Base-by-base conservation (phyloP, 2,329 filamentous ascomycete species). In the Amylocarpus encephaloides region DNA sequence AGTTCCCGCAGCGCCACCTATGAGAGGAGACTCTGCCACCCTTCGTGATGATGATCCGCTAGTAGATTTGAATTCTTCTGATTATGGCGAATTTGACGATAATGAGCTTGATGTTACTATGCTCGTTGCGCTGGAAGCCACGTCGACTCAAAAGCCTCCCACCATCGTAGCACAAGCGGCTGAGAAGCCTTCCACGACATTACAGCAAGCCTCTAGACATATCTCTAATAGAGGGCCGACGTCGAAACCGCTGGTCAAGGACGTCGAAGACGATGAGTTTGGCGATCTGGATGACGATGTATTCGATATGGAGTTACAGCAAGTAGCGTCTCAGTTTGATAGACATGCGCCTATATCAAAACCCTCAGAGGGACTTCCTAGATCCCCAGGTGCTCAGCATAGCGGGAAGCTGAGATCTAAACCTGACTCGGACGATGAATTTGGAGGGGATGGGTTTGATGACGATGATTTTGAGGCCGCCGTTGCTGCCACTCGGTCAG, bases 401-500 rank as follows among this genome's bases (percentile, higher is more conserved):
- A 39, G 12, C 12, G 33, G n/a, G 36, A 46, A 16, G 35, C 33
- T 12, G 11, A 45, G 26, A 26, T 46, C 63, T 46, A 71, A 74
- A 36, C 72, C 73, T 56, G 65, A 71, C 35, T 82, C 78, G 58
- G 85, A 80, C 51, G 87, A 89, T 69, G 89, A 89, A 61, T 88
- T 88, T 72, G 86, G 83, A 42, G 79, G 77, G 57, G 72, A 75
- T 57, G 73, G 80, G 59, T 76, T 82, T 41, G 77, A 74, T 59
- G 75, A 82, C 54, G 73, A 80, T 67, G 89, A 95, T 67, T 86
- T 88, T 62, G 88, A 92, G 60, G 82, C 85, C 53, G 83, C 82
- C 57, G 85, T 90, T 68, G 70, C 83, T 58, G 80, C 80, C 62
- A 88, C 85, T 43, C 84, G 93, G 70, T 81, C 83, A 39, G 49